Evolutionary conservation across 495 filamentous ascomycete species (phyloP), one percentile per base, ranked within the genome.

Genomic region (Durotheca rogersii): DNA sequence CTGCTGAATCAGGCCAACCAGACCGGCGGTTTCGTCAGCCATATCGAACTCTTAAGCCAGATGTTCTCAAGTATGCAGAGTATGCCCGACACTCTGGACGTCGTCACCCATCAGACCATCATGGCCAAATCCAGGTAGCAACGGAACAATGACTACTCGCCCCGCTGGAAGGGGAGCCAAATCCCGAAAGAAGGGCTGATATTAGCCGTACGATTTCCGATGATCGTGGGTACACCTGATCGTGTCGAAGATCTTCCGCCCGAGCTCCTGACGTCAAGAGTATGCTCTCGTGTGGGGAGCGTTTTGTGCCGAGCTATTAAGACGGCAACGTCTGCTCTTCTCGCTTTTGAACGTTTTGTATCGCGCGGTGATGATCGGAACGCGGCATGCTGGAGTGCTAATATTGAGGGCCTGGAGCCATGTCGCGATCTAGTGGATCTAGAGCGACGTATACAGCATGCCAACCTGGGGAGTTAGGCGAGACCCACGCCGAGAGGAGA

Each of bases 1-100:
- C 62, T 64, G 16, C 40, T 69, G 7, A 61, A 58, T 19, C 50
- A 65, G 27, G 57, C 29, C 1, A 58, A 54, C 53, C 49, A 49
- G 17, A 57, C 57, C 17, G 53, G 55, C 19, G 39, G 37, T 53
- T 66, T 53, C 59, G 65, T 72, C 7, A 66, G 69, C 37, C 74
- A 77, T 39, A 77, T 77, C 41, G 73, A 76, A 60, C 60, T 77
- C 38, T 44, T 77, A 36, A 75, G 68, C 49, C 67, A 75, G 56
- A 70, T 76, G 68, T 58, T 69, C 15, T 68, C 58, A 11, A 53
- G 67, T 6, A 51, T 70, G 42, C 60, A 68, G 40, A 27, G 31
- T 29, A 59, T 57, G 32, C 15, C 50, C 0, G 47, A 58, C 17
- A 36, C 47, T 17, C 32, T 62, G 6, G 60, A 66, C 10, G 36